Base-by-base conservation (phyloP, 768 basidiomycete species). In the Mrakia gelida region DNA sequence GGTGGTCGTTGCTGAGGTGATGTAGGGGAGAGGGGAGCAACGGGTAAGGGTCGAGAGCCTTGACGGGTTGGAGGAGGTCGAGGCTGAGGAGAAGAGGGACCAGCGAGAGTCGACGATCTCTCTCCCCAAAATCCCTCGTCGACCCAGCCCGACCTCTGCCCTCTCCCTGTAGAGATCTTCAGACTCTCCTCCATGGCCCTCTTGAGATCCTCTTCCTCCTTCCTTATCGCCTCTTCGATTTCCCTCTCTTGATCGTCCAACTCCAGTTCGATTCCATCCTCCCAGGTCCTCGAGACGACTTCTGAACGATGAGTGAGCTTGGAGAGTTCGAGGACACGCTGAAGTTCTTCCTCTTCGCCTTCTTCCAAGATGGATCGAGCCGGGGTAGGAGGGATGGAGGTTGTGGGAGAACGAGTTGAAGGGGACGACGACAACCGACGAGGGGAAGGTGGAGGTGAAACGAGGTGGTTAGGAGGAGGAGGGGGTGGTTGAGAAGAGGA, bases 181-280 rank as follows among this genome's bases (percentile, higher is more conserved):
- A 70, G n/a, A 70, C 67, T 70, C 41, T 70, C 67, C 38, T 70
- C 38, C 67, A 70, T 70, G 6, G 67, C 67, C 23, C 11, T 70
- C 34, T n/a, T 18, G 23, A 70, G 41, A n/a, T 70, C 38, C 9
- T 70, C 67, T 16, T 70, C 67, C 26, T 70, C 67, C 67, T 41
- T 70, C 67, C 13, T 38, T 15, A 8, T 70, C 23, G 23, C 26
- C 3, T 70, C 34, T 9, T 41, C 21, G 34, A 26, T 23, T 23
- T 41, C 38, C 6, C 26, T 16, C 32, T 70, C 67, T 2, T 41
- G 21, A 15, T 10, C 13, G 13, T 23, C 34, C 28, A 65, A 26
- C 63, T 65, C 38, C 21, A 70, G 67, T n/a, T 41, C 67, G 7
- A 38, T 30, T 9, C 67, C 67, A 15, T 70, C 67, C n/a, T 34